Evolutionary conservation across 2,329 filamentous ascomycete genomes (phyloP).

Genomic region (Onygenales sp.): DNA sequence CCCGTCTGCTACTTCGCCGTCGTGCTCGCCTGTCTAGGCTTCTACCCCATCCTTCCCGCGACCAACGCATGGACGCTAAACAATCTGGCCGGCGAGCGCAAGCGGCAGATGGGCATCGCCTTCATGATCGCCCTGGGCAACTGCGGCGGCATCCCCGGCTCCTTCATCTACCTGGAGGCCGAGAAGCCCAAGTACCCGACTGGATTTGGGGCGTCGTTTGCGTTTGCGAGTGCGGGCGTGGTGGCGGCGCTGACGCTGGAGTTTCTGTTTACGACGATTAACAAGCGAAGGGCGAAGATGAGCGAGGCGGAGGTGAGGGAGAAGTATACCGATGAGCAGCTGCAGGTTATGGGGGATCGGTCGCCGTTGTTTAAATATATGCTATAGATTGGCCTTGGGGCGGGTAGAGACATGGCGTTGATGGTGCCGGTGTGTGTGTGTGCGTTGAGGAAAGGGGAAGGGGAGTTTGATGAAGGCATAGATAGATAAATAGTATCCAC

Average conservation of each 20-base stretch:
- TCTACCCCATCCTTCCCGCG: slow-evolving; percentile 36
- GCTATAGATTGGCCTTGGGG: not conserved
- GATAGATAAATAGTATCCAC: not conserved
- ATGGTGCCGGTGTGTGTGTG: too few species aligned
- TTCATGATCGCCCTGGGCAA: slow-evolving; percentile 33
- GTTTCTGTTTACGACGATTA: slow-evolving; percentile 21
- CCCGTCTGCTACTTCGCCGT: slow-evolving; percentile 37
- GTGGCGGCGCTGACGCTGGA: slow-evolving; percentile 16
- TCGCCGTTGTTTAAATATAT: slow-evolving; percentile 29
- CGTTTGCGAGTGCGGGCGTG: slow-evolving; percentile 17
- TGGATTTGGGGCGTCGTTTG: slow-evolving; percentile 23
- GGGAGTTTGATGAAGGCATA: not conserved
- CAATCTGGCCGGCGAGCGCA: slow-evolving; percentile 28
- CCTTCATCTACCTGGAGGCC: slow-evolving; percentile 22
- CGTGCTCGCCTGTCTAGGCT: slow-evolving; percentile 34
- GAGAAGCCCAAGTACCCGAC: slow-evolving; percentile 24
- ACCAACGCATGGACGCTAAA: slow-evolving; percentile 35
- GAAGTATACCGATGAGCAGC: slow-evolving; percentile 24
- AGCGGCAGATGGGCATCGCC: slow-evolving; percentile 33
- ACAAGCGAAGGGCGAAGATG: slow-evolving; percentile 23
- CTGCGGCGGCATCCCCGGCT: slow-evolving; percentile 26
- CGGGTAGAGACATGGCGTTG: too few species aligned
- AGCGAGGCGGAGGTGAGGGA: slow-evolving; percentile 23
- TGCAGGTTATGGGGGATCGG: slow-evolving; percentile 28
- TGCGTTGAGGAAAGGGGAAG: too few species aligned